Percentiles rank a stretch among this genome's conserved stretches.
Evolutionary conservation across 352 stramenopile genomes (phyloP).

Genomic region (Phytophthora vignae): DNA sequence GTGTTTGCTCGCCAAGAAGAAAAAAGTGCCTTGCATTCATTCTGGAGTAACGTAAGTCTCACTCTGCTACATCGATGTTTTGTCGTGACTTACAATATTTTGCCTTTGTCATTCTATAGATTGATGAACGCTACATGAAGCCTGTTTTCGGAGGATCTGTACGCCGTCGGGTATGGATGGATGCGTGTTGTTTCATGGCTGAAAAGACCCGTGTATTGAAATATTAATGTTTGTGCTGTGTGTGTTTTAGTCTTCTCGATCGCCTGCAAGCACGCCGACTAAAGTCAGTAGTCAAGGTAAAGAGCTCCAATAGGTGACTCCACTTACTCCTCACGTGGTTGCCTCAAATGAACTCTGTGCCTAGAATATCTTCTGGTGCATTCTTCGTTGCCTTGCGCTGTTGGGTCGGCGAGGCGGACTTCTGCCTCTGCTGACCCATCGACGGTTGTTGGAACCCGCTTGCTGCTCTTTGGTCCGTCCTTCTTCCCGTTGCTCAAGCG

Average conservation of each 20-base stretch:
- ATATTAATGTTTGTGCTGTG: not conserved
- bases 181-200: too few relatives aligned
- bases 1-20: constrained; percentile 32
- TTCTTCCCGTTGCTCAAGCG: constrained; percentile 26
- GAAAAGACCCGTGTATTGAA: not conserved
- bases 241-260: constrained; percentile 2
- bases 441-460: not conserved
- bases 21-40: constrained; percentile 57
- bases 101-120: constrained; percentile 23
- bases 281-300: constrained; percentile 2
- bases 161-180: constrained; percentile 25
- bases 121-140: constrained; percentile 78
- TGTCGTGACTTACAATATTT: not conserved
- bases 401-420: constrained; percentile 27
- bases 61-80: not conserved
- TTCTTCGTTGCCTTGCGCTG: constrained; percentile 5
- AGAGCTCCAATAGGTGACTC: constrained; percentile 11
- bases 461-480: constrained; percentile 27
- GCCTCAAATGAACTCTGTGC: not conserved
- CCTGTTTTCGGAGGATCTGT: constrained; percentile 66
- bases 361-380: not conserved
- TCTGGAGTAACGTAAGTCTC: constrained; percentile 65
- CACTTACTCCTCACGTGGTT: not conserved
- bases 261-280: constrained; percentile 8
- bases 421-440: constrained; percentile 15